Evolutionary conservation across 305 asterid genomes (phyloP).

Genomic region (Caryopteris hybrid): DNA sequence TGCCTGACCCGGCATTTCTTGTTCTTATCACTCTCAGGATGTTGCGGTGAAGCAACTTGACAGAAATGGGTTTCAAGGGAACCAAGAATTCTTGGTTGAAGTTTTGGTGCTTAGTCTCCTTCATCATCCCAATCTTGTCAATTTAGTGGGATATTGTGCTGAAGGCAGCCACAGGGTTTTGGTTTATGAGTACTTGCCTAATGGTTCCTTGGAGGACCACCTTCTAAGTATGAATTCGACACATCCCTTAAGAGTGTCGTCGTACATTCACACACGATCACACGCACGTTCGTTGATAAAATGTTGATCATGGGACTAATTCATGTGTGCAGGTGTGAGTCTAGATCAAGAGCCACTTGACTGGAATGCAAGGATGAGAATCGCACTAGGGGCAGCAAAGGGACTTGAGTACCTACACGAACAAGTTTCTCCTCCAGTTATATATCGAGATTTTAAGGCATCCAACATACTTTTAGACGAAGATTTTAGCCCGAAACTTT

Average conservation of each 20-base stretch:
- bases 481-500: constrained; percentile 40
- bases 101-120: constrained; percentile 77
- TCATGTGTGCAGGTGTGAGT: constrained; percentile 20
- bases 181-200: constrained; percentile 69
- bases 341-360: constrained; percentile 31
- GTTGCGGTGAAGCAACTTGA: constrained; percentile 87
- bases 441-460: constrained; percentile 53
- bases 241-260: too few relatives aligned
- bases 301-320: not conserved
- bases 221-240: constrained; percentile 68
- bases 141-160: constrained; percentile 75
- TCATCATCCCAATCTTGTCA: constrained; percentile 81
- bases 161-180: constrained; percentile 75
- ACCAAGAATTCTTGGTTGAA: constrained; percentile 82
- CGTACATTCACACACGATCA: too few relatives aligned
- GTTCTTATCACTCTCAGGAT: constrained; percentile 33
- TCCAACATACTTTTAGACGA: constrained; percentile 43
- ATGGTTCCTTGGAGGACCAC: constrained; percentile 86
- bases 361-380: constrained; percentile 48
- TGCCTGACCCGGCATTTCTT: not conserved
- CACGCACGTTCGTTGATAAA: too few relatives aligned
- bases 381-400: constrained; percentile 48
- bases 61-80: constrained; percentile 90
- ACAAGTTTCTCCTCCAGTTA: constrained; percentile 45
- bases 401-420: constrained; percentile 52